phyloP scores from a whole-genome alignment of 805 yeast species.

The Isabelozyma gotoi region DNA sequence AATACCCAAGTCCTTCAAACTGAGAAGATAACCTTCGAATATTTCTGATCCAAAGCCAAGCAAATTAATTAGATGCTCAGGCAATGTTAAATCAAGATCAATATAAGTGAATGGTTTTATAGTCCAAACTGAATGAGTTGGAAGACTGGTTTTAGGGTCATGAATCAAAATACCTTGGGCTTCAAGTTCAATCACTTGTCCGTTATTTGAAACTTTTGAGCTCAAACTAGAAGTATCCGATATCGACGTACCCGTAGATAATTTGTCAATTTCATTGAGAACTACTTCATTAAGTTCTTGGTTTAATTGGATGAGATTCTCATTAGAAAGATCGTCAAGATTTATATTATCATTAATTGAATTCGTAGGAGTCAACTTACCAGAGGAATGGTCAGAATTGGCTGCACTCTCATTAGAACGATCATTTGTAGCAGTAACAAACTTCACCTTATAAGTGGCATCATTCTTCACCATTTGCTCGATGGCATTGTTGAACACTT shows the following conservation, averaged over 20 bases:
- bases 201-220: conserved; percentile 50
- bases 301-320: not conserved
- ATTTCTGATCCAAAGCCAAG: conserved; percentile 90
- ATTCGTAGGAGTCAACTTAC: conserved; percentile 24
- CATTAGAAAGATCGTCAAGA: conserved; percentile 1
- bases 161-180: conserved; percentile 91
- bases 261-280: not conserved
- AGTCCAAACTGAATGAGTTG: conserved; percentile 91
- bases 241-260: no score
- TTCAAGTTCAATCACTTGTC: conserved; percentile 70
- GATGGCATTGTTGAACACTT: conserved; percentile 69
- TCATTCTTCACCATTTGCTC: conserved; percentile 71
- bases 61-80: conserved; percentile 64
- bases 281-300: not conserved
- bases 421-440: conserved; percentile 52
- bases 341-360: conserved; percentile 12
- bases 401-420: conserved; percentile 2
- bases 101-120: conserved; percentile 72
- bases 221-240: conserved; percentile 4
- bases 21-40: conserved; percentile 69
- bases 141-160: conserved; percentile 53
- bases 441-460: conserved; percentile 74
- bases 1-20: conserved; percentile 62
- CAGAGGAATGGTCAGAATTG: conserved; percentile 9
- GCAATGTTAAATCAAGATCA: conserved; percentile 65